phyloP scores from a whole-genome alignment of 2,329 filamentous ascomycete genomes.

The Talaromyces sp. region DNA sequence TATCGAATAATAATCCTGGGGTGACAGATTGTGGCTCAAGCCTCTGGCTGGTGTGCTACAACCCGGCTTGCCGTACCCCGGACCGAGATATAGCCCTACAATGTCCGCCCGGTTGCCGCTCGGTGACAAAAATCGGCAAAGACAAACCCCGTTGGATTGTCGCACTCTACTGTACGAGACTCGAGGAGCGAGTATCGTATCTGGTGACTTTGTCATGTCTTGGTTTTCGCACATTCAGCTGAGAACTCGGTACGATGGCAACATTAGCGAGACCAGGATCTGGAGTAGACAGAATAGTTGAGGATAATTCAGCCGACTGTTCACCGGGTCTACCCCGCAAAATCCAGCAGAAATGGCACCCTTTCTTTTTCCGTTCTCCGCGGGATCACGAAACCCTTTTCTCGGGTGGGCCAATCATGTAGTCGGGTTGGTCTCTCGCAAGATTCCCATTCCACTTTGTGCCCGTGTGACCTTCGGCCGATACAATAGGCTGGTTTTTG shows the following conservation, averaged over 20 bases:
- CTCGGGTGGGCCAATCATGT: background rate
- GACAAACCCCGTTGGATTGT: background rate
- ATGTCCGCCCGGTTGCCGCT: background rate
- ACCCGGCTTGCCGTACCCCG: background rate
- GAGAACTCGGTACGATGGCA: conserved; percentile 3
- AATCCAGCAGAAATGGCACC: background rate
- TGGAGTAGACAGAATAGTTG: background rate
- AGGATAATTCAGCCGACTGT: conserved; percentile 1
- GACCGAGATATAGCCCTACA: conserved; percentile 1
- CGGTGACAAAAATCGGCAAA: background rate
- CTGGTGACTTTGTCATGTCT: background rate
- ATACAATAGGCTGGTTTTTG: background rate
- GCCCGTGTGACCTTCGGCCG: background rate
- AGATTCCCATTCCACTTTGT: background rate
- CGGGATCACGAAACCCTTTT: background rate
- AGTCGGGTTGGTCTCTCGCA: background rate
- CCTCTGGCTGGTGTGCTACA: background rate
- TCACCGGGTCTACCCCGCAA: background rate
- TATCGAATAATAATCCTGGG: background rate
- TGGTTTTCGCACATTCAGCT: background rate
- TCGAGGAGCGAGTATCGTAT: background rate
- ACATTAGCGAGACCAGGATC: background rate
- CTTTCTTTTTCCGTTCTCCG: background rate
- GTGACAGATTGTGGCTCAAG: background rate
- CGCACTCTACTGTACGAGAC: background rate